Evolutionary conservation across 2,329 filamentous ascomycete species (phyloP), one percentile per base, ranked within the genome.

Genomic region (Cladosporium sp.): DNA sequence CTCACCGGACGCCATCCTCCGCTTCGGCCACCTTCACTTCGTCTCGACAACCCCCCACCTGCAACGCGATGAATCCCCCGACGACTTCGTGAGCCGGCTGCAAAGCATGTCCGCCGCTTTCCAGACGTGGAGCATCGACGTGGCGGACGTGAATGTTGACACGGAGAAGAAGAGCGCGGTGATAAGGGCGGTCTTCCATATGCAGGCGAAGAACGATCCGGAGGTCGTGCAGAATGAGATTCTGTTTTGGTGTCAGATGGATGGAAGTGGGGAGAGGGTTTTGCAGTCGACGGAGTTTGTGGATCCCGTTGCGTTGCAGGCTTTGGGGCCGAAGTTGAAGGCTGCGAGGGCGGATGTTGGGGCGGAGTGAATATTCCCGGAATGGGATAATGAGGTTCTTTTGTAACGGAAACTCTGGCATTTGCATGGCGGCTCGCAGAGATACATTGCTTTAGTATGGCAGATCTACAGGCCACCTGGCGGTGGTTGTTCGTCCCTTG

Each of bases 1-100:
- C 1, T 35, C 52, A 7, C 35, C 57, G 3, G 25, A 50, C 22
- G 64, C 59, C 52, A 30, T 43, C 6, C 61, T 65, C 47, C 51
- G 50, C 32, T 67, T 57, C 53, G 66, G 66, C 38, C 66, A 67
- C 53, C 57, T 57, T n/a, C 57, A 55, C 53, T 58, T 63, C 51
- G 56, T 64, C 12, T 55, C 57, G 7, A 41, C 51, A 2, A 50
- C 51, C 2, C 63, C 62, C 0, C 52, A 42, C 0, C 52, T 66
- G 3, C 60, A 64, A 43, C 53, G 53, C 18, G 30, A 38, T 6
- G 41, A 54, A 7, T 53, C 50, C 1, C 51, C 57, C 15, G 49
- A 59, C 3, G 57, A 16, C 4, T 68, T 63, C 43, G 40, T 59
- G 13, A 9, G 52, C 5, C 63, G 62, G 27, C 51, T 65, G 7